Percentiles rank a stretch among this genome's conserved stretches.
phyloP scores from a whole-genome alignment of 202 grass and related monocot genomes.

The Saccharum hybrid region DNA sequence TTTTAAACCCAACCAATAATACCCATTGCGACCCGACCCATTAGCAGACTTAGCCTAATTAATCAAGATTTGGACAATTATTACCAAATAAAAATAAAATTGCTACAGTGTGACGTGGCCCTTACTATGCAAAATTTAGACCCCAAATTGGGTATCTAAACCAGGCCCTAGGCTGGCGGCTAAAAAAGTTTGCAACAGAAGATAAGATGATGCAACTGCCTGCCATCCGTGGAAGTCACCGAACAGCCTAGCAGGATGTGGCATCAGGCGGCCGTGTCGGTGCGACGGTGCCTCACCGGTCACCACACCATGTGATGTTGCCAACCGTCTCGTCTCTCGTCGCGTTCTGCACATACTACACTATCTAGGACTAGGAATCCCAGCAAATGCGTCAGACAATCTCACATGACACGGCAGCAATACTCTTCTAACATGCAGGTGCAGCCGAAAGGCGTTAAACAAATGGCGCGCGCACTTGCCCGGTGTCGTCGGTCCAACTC shows the following conservation, averaged over 20 bases:
- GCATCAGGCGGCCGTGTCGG: background rate
- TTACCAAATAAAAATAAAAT: no score
- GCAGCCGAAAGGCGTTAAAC: background rate
- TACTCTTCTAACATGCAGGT: background rate
- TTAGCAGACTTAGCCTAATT: no score
- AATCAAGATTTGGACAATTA: no score
- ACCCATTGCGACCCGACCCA: no score
- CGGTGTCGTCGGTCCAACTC: background rate
- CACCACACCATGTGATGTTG: background rate
- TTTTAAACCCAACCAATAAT: no score
- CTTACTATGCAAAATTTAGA: no score
- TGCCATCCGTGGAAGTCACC: background rate
- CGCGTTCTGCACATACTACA: background rate
- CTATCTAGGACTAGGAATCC: no score
- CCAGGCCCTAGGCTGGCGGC: no score
- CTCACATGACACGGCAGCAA: background rate
- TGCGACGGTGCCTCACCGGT: no score
- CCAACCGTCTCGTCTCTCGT: slow-evolving; percentile 17
- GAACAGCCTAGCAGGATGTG: no score
- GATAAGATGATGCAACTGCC: background rate
- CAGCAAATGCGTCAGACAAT: background rate
- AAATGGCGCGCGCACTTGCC: background rate
- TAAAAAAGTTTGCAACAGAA: background rate
- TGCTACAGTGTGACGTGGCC: no score
- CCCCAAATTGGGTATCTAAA: no score